Percentiles rank a stretch among this genome's conserved stretches.
phyloP scores from a whole-genome alignment of 768 basidiomycete genomes.

The Mrakia blollopis region DNA sequence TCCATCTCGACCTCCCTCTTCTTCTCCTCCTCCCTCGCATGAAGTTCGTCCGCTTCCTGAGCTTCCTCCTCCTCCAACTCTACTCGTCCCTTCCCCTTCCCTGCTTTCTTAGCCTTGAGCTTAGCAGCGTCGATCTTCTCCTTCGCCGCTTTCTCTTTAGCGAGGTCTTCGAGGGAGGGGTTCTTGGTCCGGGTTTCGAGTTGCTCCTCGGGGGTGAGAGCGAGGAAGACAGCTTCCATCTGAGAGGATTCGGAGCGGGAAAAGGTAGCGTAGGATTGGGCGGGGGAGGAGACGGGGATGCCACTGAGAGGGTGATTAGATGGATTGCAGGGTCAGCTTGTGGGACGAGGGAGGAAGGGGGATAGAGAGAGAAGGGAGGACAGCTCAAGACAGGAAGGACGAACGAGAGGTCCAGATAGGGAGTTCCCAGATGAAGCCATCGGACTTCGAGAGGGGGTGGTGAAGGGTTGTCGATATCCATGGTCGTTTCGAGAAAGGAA shows the following conservation, averaged over 20 bases:
- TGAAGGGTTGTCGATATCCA: neutral
- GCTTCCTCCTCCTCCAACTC: conserved; percentile 12
- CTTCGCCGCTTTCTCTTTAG: conserved; percentile 23
- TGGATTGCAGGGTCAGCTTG: neutral
- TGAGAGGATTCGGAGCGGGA: conserved; percentile 5
- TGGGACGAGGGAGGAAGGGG: neutral
- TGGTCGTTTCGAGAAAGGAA: neutral
- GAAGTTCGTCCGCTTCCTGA: conserved; percentile 6
- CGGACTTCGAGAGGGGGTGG: conserved; percentile 27
- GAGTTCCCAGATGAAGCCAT: conserved; percentile 28
- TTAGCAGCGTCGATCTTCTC: neutral
- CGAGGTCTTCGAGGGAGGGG: conserved; percentile 24
- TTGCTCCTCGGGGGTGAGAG: conserved; percentile 15
- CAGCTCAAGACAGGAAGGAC: neutral
- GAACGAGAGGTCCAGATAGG: conserved; percentile 23
- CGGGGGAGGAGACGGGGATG: conserved; percentile 19
- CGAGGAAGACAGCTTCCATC: conserved; percentile 28
- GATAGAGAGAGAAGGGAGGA: neutral
- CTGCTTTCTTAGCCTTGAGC: neutral
- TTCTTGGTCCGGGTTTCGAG: conserved; percentile 15
- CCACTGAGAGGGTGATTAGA: conserved; percentile 1
- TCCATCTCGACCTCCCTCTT: conserved; percentile 22
- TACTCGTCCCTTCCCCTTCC: neutral
- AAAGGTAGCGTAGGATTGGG: conserved; percentile 25
- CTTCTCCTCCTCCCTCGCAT: conserved; percentile 8